These are phyloP conservation scores for Pulveroboletus sp. DNA, from an alignment of 768 basidiomycete genomes.

Conservation along the genomic window DNA sequence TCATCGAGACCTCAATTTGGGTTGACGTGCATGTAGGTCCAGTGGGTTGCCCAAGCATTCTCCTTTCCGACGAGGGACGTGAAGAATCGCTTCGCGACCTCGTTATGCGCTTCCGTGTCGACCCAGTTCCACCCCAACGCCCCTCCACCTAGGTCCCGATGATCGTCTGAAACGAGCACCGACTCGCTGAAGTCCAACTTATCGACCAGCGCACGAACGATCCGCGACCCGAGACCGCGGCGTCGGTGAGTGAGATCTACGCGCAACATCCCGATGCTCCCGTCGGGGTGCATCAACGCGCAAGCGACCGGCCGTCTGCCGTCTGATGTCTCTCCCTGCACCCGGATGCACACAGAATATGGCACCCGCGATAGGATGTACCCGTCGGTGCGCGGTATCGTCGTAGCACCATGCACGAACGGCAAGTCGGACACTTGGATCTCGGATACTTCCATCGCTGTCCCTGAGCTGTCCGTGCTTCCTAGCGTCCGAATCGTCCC, in stretches of 20 bases:
- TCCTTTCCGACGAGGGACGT: conserved; percentile 8
- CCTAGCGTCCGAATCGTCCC: not conserved
- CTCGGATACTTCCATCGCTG: conserved; percentile 2
- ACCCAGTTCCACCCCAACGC: conserved; percentile 24
- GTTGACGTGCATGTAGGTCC: conserved; percentile 13
- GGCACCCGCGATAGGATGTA: conserved; percentile 19
- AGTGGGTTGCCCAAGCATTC: conserved; percentile 8
- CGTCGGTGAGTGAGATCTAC: conserved; percentile 8
- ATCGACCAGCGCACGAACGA: conserved; percentile 10
- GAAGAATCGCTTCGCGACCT: conserved; percentile 11
- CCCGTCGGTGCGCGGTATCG: conserved; percentile 14
- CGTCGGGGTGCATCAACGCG: conserved; percentile 20
- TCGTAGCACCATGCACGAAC: conserved; percentile 7
- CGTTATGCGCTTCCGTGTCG: conserved; percentile 7
- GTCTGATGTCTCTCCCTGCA: not conserved
- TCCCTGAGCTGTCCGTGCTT: not conserved
- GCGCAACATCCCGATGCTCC: conserved; percentile 15
- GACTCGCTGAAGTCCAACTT: conserved; percentile 4
- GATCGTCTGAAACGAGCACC: not conserved
- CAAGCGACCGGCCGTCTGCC: conserved; percentile 7
- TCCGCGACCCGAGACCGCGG: conserved; percentile 10
- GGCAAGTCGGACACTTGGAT: conserved; percentile 12
- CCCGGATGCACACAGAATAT: conserved; percentile 22
- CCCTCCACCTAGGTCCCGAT: conserved; percentile 19
- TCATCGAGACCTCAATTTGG: too few relatives aligned